A percentile compares a stretch with the other conserved stretches of the same genome.
phyloP scores from a whole-genome alignment of 106 monocot genomes.

The Alisma plantagoaquatica region DNA sequence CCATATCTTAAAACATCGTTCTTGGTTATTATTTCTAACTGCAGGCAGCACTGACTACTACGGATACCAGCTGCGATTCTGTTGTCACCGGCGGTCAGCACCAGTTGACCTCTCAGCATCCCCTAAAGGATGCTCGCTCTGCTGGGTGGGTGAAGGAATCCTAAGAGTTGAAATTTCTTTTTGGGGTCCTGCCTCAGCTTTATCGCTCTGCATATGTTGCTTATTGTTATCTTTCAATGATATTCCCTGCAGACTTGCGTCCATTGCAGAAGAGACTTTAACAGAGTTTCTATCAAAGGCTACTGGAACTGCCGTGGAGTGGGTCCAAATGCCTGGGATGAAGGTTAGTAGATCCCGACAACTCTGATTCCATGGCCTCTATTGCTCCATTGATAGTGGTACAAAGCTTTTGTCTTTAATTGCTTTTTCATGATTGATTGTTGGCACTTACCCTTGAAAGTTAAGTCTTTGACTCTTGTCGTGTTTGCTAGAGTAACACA shows the following conservation, averaged over 20 bases:
- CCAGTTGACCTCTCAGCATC: constrained; percentile 25
- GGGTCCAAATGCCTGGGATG: constrained; percentile 91
- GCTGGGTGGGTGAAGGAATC: constrained; percentile 49
- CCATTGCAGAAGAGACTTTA: constrained; percentile 69
- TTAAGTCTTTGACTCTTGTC: neutral
- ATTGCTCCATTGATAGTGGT: too few species aligned
- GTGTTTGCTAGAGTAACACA: neutral
- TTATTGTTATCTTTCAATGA: neutral
- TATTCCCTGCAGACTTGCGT: constrained; percentile 60
- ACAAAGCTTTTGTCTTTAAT: neutral
- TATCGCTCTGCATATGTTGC: neutral
- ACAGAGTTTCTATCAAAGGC: constrained; percentile 90
- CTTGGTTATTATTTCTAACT: neutral
- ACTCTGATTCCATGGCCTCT: too few species aligned
- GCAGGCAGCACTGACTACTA: constrained; percentile 30
- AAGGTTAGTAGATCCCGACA: constrained; percentile 33
- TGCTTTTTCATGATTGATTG: neutral
- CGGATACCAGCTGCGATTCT: constrained; percentile 64
- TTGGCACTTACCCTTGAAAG: neutral
- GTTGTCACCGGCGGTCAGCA: constrained; percentile 45
- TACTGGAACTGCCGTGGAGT: constrained; percentile 77
- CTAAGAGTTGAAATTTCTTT: too few species aligned
- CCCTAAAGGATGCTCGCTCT: constrained; percentile 53
- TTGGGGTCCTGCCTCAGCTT: too few species aligned
- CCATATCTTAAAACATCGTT: too few species aligned